These are phyloP conservation scores for Dalechampia spathulata DNA, from an alignment of 441 rosid genomes.

Conservation along the genomic window DNA sequence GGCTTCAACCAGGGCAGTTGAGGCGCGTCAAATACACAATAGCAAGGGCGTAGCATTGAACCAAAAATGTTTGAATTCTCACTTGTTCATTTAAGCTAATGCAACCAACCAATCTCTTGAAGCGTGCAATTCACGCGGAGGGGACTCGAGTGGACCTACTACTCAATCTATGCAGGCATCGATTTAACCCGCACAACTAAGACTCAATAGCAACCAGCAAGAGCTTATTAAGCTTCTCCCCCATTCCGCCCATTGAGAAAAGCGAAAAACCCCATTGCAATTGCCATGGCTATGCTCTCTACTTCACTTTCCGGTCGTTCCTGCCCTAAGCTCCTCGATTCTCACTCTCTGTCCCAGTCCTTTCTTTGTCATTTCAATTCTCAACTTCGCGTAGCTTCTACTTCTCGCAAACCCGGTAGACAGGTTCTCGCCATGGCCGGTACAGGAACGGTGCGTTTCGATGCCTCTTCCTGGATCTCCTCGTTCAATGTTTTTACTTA, in stretches of 20 bases:
- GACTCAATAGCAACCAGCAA: background rate
- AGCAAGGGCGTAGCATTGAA: too few species aligned
- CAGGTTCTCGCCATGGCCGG: conserved; percentile 82
- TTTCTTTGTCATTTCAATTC: conserved; percentile 36
- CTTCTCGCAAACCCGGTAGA: conserved; percentile 46
- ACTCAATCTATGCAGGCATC: background rate
- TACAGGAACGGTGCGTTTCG: conserved; percentile 62
- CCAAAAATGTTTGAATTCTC: too few species aligned
- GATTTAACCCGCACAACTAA: background rate
- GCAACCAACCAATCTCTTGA: too few species aligned
- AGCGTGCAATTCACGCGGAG: background rate
- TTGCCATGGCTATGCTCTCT: conserved; percentile 48
- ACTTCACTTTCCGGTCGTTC: conserved; percentile 38
- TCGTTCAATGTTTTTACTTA: background rate
- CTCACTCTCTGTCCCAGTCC: conserved; percentile 29
- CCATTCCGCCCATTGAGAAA: conserved; percentile 9
- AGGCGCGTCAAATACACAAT: too few species aligned
- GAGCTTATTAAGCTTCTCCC: conserved; percentile 3
- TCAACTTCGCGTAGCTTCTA: conserved; percentile 40
- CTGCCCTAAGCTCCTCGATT: conserved; percentile 31
- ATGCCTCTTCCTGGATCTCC: background rate
- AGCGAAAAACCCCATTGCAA: background rate
- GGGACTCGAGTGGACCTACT: conserved; percentile 1
- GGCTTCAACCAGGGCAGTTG: too few species aligned
- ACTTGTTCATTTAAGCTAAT: background rate